A percentile compares a stretch with the other conserved stretches of the same genome.
Evolutionary conservation across 345 rosid species (phyloP).

Genomic region (Lepidium aucheri): DNA sequence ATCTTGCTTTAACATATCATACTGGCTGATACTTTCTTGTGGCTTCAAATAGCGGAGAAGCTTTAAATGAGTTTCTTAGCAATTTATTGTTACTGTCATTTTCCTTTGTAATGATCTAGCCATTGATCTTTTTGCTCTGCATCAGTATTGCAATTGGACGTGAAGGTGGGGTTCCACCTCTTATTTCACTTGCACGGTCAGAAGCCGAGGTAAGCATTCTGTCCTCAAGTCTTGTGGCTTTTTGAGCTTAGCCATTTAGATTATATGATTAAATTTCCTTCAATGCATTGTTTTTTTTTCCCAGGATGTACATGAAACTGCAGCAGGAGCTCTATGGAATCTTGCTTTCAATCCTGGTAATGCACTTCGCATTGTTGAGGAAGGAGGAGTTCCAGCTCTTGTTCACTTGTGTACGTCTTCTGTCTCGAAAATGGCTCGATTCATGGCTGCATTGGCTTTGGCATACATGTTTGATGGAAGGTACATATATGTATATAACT

Average conservation of each 20-base stretch:
- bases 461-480: slow-evolving; percentile 84
- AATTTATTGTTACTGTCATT: background rate
- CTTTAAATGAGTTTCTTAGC: background rate
- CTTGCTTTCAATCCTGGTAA: slow-evolving; percentile 73
- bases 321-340: slow-evolving; percentile 85
- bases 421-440: slow-evolving; percentile 70
- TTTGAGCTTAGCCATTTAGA: background rate
- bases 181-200: slow-evolving; percentile 61
- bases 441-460: slow-evolving; percentile 80
- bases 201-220: slow-evolving; percentile 51
- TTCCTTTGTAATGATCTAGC: background rate
- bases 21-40: background rate
- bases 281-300: slow-evolving; percentile 2
- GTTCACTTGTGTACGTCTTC: slow-evolving; percentile 68
- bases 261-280: background rate
- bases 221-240: background rate
- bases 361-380: slow-evolving; percentile 75
- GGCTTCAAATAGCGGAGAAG: background rate
- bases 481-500: slow-evolving; percentile 18
- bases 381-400: slow-evolving; percentile 76
- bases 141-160: slow-evolving; percentile 67
- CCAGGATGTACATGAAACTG: slow-evolving; percentile 93
- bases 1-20: slow-evolving; percentile 1
- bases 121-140: background rate
- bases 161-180: slow-evolving; percentile 75